Evolutionary conservation across 345 rosid genomes (phyloP), one percentile per base, ranked within the genome.

Genomic region (Diplotaxis tenuifolia): DNA sequence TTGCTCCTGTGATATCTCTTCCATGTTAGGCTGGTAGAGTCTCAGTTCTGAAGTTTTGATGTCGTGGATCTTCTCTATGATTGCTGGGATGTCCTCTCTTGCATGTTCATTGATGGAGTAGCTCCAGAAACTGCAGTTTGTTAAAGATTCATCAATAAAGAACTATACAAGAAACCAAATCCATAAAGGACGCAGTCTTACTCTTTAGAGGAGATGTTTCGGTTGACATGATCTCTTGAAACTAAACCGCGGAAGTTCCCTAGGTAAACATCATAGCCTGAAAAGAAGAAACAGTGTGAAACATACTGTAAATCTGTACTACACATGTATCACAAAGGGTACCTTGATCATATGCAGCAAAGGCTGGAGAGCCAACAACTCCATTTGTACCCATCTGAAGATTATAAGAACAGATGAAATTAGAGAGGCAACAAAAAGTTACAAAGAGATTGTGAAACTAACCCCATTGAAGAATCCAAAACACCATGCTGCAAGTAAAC

Each of bases 381-480:
- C 97, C 98, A 83, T 91, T 91, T 14, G 96, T 57, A 94, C 93
- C 98, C 97, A 94, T 50, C 97, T 94, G 89, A 59, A 70, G 64
- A 40, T 61, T 23, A 0, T 55, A 57, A 2, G 5, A 25, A 75
- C 38, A 64, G 16, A 20, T 63, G 71, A 60, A 59, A 68, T 20
- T 45, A 40, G 32, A 16, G 6, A 20, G 7, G 19, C 47, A 28
- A 45, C 21, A 52, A 16, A 58, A 21, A 47, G 54, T 47, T 18
- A 15, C 54, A 68, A 22, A 65, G 7, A 27, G 47, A 71, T 11
- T 7, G 50, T 45, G 62, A n/a, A 57, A 57, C 90, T 81, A 32
- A 95, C 99, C 99, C 97, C 97, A 95, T 86, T 32, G 99, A 92
- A 38, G 99, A 84, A 87, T 95, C 96, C 78, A 92, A 68, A 58